Conservation (phyloP, 2,329 filamentous ascomycete species). For the Stachybotrys chlorohalonatus region DNA sequence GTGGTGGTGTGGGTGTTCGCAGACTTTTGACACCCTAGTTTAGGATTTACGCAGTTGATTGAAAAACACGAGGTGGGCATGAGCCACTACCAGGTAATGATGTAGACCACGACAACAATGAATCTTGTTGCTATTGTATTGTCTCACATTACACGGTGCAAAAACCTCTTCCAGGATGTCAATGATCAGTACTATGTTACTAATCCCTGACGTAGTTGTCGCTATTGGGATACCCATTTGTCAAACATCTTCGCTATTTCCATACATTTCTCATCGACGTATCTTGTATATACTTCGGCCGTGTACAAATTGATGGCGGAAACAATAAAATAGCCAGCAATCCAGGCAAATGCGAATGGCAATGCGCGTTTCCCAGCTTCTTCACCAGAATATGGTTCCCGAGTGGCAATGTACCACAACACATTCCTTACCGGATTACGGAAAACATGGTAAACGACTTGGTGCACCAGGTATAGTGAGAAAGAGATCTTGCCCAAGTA, state of each 20-base stretch:
- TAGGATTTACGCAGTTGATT: too few relatives aligned
- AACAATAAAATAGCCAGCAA: conserved; percentile 2
- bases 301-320: conserved; percentile 4
- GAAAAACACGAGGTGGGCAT: too few relatives aligned
- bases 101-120: too few relatives aligned
- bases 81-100: too few relatives aligned
- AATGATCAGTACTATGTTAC: too few relatives aligned
- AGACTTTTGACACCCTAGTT: too few relatives aligned
- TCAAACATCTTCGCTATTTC: conserved; percentile 4
- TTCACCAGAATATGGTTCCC: conserved; percentile 2
- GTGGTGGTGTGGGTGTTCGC: too few relatives aligned
- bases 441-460: conserved; percentile 5
- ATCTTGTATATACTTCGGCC: conserved; percentile 4
- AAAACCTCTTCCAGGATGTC: too few relatives aligned
- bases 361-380: conserved; percentile 1
- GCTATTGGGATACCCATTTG: conserved; percentile 1
- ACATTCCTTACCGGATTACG: conserved; percentile 3
- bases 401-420: conserved; percentile 3
- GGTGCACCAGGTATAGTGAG: conserved; percentile 5
- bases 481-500: conserved; percentile 6
- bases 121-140: too few relatives aligned
- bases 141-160: too few relatives aligned
- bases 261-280: conserved; percentile 4
- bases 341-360: conserved; percentile 4
- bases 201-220: too few relatives aligned